These are phyloP conservation scores for Pyrenophora graminea DNA, from an alignment of 2,329 filamentous ascomycete species.

Conservation along the genomic window DNA sequence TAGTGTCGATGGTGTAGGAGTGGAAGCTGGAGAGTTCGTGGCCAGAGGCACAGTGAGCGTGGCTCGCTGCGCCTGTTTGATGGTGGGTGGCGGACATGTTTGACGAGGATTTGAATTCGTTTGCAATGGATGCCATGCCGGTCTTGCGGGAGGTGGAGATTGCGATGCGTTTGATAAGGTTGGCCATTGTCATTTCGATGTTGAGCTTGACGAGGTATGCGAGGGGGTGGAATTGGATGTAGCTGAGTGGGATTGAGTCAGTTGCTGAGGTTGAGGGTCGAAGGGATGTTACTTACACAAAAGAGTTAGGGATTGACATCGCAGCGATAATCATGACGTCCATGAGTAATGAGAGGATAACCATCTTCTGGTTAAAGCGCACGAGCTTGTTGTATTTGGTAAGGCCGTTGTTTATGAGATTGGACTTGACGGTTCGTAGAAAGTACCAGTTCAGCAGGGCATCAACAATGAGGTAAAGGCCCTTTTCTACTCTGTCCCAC, in stretches of 20 bases:
- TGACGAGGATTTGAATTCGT: constrained; percentile 39
- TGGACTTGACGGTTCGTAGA: constrained; percentile 51
- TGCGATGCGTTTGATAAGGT: constrained; percentile 51
- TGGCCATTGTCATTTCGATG: constrained; percentile 59
- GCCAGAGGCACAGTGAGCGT: constrained; percentile 18
- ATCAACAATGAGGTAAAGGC: constrained; percentile 45
- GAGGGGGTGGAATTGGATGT: constrained; percentile 57
- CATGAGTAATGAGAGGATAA: constrained; percentile 56
- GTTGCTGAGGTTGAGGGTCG: not conserved
- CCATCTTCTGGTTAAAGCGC: constrained; percentile 56
- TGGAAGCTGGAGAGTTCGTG: constrained; percentile 35
- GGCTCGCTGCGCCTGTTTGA: constrained; percentile 1
- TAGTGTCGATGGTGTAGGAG: constrained; percentile 22
- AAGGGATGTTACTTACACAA: constrained; percentile 44
- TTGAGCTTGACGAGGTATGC: constrained; percentile 56
- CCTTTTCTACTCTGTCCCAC: constrained; percentile 48
- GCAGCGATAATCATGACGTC: constrained; percentile 55
- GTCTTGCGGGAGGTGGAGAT: constrained; percentile 36
- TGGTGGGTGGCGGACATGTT: constrained; percentile 25
- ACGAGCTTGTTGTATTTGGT: constrained; percentile 58
- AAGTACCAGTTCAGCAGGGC: constrained; percentile 48
- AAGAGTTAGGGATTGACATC: constrained; percentile 54
- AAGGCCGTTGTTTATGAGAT: constrained; percentile 55
- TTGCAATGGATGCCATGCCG: constrained; percentile 31
- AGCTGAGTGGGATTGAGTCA: constrained; percentile 32